Base-by-base conservation (phyloP, 306 rosid genomes). In the Quercus gilva region DNA sequence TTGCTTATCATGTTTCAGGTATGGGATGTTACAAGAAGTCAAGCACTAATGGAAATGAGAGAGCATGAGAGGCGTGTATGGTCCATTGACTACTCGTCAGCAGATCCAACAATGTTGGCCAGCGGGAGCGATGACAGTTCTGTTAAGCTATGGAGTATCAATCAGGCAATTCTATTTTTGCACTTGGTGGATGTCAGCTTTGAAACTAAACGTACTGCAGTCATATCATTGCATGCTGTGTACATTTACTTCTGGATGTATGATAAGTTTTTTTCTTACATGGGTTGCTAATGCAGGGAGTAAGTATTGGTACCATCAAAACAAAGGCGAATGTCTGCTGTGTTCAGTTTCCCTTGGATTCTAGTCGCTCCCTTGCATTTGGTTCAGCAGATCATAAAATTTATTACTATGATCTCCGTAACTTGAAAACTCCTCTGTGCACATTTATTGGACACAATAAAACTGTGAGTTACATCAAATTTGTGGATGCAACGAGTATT, bases 101-200 rank as follows among this genome's bases (percentile, higher is more conserved):
- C 93, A 45, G 94, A 96, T 77, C 99, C 99, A 26, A 96, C 99
- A 75, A 82, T 96, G 90, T 82, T 96, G 80, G 98, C 97, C 28
- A 96, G 99, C 29, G 99, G 99, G 75, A 93, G 99, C 53, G 98
- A 96, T 29, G 99, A 96, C 71, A 87, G 96, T 76, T 90, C 91
- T 52, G 98, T 96, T 63, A 96, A 96, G 97, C 97, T 96, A 86
- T 96, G 99, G 99, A 96, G 97, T 89, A 96, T 96, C 93, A 96
- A 96, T 93, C 99, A 96, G 99, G 99, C 97, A 96, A 95, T 91
- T 96, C 88, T 92, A 93, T 83, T 96, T 85, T 93, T 91, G 89
- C 97, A 88, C 92, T 94, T 92, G 92, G 96, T 92, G 97, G 92
- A 88, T 94, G 87, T 92, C 97, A 86, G 94, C 97, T 94, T 94